Base-by-base conservation (phyloP, 75 land plant species). In the Adiantum capillusveneris region DNA sequence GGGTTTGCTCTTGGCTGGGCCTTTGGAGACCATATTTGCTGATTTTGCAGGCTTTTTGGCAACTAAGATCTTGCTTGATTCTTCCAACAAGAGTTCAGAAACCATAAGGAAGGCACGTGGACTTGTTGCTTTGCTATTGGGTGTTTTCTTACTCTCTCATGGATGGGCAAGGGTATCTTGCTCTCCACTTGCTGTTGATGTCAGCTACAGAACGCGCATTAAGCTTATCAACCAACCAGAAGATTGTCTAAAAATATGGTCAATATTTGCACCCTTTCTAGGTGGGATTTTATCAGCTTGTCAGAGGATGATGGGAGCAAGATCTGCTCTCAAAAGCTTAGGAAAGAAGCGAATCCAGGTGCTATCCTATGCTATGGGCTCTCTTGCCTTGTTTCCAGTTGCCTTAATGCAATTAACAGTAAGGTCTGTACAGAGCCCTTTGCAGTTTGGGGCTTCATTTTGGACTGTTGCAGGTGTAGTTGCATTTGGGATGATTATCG, bases 91-190 rank as follows among this genome's bases (percentile, higher is more conserved):
- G 56, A 29, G 28, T 31, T 7, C 61, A 48, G 50, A n/a, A 6
- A 21, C 50, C 14, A 6, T 21, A 17, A 28, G 57, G 57, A 30
- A 30, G 50, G 50, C 22, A 46, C 22, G 22, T 46, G 50, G 65
- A 1, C 11, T 50, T n/a, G n/a, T 42, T 22, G 9, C 56, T n/a
- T 12, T 31, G 39, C 5, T 67, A 37, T 0, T 51, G 19, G 81
- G 80, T 11, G 29, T 86, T 53, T 25, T 75, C 31, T 60, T 82
- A 16, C 73, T 86, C 22, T 80, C 82, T 29, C 46, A 65, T 19
- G 82, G 87, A 31, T 89, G 90, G 90, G 81, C 89, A 42, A 68
- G 80, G 16, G 53, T 62, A 14, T 60, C 57, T 14, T 70, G 71
- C 42, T 76, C 65, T 1, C 31, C 70, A 13, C 39, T 68, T 21